phyloP scores from a whole-genome alignment of 345 rosid species.

The Pelargonium nanum region DNA sequence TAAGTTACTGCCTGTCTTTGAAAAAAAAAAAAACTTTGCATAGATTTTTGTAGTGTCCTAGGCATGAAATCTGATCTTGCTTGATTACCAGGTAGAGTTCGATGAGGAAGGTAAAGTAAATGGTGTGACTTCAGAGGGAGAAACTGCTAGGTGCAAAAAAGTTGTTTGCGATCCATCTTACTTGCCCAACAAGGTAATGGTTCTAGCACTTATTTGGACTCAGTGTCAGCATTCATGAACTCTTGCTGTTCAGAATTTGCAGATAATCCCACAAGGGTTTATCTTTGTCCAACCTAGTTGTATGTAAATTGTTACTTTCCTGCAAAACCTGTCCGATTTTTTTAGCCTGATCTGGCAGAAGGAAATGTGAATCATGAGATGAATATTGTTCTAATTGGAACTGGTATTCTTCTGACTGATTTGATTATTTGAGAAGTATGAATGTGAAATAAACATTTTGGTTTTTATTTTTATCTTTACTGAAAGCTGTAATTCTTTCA shows the following conservation, averaged over 20 bases:
- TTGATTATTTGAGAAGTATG: background rate
- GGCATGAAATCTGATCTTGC: slow-evolving; percentile 6
- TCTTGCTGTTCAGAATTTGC: background rate
- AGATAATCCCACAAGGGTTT: background rate
- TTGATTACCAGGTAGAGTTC: slow-evolving; percentile 62
- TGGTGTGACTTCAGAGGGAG: slow-evolving; percentile 97
- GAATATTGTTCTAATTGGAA: background rate
- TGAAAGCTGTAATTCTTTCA: slow-evolving; percentile 11
- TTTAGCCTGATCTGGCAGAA: background rate
- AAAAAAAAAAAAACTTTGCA: background rate
- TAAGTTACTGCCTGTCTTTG: background rate
- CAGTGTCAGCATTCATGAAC: background rate
- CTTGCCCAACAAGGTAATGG: slow-evolving; percentile 67
- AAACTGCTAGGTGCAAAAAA: slow-evolving; percentile 95
- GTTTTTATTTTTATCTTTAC: slow-evolving; percentile 5
- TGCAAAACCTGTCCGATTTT: background rate
- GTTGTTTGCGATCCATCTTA: slow-evolving; percentile 97
- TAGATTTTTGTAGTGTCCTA: background rate
- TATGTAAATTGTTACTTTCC: background rate
- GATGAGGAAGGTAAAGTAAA: slow-evolving; percentile 70
- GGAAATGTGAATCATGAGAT: background rate
- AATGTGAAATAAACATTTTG: background rate
- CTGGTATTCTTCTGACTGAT: background rate
- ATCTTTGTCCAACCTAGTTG: background rate
- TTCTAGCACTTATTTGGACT: background rate